phyloP scores from a whole-genome alignment of 441 rosid genomes.

The Erodium texanum region DNA sequence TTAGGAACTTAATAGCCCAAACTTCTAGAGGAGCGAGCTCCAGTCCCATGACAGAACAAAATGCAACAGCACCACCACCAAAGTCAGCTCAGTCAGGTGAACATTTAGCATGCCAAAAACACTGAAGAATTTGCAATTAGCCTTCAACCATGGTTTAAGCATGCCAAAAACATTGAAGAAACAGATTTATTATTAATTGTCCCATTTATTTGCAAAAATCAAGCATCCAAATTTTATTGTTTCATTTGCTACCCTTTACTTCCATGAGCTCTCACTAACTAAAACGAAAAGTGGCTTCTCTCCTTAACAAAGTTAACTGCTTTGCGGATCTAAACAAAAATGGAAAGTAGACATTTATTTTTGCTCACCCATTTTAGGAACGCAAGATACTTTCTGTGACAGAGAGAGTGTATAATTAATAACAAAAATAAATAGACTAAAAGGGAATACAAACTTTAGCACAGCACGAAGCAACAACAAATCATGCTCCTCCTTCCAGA shows the following conservation, averaged over 20 bases:
- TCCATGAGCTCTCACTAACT: background rate
- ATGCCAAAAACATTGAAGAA: background rate
- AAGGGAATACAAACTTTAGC: constrained; percentile 47
- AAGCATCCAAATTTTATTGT: background rate
- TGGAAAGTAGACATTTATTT: no score
- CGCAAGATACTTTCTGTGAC: background rate
- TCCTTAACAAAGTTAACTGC: no score
- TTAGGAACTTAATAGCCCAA: background rate
- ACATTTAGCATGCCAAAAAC: no score
- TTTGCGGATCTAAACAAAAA: no score
- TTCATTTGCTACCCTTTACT: background rate
- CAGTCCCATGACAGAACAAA: no score
- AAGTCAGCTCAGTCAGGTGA: no score
- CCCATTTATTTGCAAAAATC: background rate
- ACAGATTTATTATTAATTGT: background rate
- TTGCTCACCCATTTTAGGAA: background rate
- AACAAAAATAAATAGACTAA: constrained; percentile 5
- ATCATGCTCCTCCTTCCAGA: constrained; percentile 96
- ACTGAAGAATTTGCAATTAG: background rate
- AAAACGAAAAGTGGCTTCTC: no score
- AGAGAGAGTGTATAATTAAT: background rate
- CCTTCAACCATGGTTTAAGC: no score
- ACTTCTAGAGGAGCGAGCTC: no score
- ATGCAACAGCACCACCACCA: no score
- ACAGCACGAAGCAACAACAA: constrained; percentile 63